Evolutionary conservation across 805 yeast genomes (phyloP), one percentile per base, ranked within the genome.

Genomic region (Candida incommunis): DNA sequence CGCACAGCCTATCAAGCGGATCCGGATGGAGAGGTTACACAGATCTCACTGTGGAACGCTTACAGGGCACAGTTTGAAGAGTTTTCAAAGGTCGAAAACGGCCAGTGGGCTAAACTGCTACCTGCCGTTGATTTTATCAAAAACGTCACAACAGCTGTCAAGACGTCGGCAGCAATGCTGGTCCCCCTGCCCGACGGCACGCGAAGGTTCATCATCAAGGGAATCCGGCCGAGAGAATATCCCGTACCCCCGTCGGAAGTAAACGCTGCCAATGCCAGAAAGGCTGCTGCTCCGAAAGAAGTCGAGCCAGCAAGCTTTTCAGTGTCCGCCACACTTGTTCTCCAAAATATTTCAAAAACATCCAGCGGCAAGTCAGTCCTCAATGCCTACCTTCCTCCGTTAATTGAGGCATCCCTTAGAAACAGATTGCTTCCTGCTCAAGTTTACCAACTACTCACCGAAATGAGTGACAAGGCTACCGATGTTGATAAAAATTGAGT

Each of bases 51-150:
- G 40, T 92, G 98, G 98, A 85, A 87, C 61, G 78, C 95, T 0
- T 92, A 92, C 64, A 97, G 92, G 61, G 68, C 78, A 13, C 92
- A 82, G 59, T 92, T 92, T 56, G 81, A 81, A 49, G 73, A 72
- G 45, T 75, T 74, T 45, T 68, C 67, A 2, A 31, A 31, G 11
- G 18, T 9, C 18, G 37, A 31, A 11, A 11, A 9, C 27, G 63
- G 66, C 40, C 69, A 65, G 24, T 73, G 79, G 54, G 69, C 74
- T 31, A 60, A 62, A 13, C 66, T 90, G 43, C 69, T 90, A 25
- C 95, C 96, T 1, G 98, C 98, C 0, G 96, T 92, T 11, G 97
- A 92, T 52, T 92, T 92, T 61, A 92, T 92, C 60, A 86, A 90
- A 55, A 90, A 92, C 58, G 97, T 90, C 20, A 81, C 88, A 26